Conservation (phyloP, 2,329 filamentous ascomycete genomes). For the Monosporascus sp. region DNA sequence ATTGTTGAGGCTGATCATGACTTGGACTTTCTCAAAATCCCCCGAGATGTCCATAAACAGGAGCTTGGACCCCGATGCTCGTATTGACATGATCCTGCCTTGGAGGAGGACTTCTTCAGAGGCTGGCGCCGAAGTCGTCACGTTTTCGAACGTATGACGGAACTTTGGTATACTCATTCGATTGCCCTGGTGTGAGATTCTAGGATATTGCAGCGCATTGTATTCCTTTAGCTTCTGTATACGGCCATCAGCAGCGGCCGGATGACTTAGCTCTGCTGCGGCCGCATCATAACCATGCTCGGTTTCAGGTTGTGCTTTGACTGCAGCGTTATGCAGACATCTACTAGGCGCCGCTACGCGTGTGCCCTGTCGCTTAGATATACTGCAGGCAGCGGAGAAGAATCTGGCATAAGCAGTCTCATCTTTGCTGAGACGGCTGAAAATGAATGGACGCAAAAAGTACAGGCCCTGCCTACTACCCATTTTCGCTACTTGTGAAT, state of each 20-base stretch:
- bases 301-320: not conserved
- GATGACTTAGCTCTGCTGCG: conserved; percentile 5
- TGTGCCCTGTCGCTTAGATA: not conserved
- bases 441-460: conserved; percentile 53
- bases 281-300: conserved; percentile 2
- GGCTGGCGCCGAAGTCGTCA: conserved; percentile 11
- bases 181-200: conserved; percentile 30
- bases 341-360: conserved; percentile 14
- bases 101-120: conserved; percentile 26
- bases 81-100: conserved; percentile 25
- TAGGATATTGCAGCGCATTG: conserved; percentile 51
- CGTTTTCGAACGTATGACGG: conserved; percentile 27
- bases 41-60: conserved; percentile 78
- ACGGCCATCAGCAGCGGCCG: conserved; percentile 26
- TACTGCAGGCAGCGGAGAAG: conserved; percentile 35
- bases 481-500: conserved; percentile 32
- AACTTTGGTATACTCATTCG: conserved; percentile 35
- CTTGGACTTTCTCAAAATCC: conserved; percentile 67
- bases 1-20: conserved; percentile 64
- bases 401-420: conserved; percentile 42
- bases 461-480: conserved; percentile 37
- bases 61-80: conserved; percentile 60
- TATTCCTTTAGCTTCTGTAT: conserved; percentile 46
- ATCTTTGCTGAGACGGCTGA: conserved; percentile 31
- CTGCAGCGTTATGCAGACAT: conserved; percentile 6